Base-by-base conservation (phyloP, 192 early-diverging fungal species). In the Backusella westeae region DNA sequence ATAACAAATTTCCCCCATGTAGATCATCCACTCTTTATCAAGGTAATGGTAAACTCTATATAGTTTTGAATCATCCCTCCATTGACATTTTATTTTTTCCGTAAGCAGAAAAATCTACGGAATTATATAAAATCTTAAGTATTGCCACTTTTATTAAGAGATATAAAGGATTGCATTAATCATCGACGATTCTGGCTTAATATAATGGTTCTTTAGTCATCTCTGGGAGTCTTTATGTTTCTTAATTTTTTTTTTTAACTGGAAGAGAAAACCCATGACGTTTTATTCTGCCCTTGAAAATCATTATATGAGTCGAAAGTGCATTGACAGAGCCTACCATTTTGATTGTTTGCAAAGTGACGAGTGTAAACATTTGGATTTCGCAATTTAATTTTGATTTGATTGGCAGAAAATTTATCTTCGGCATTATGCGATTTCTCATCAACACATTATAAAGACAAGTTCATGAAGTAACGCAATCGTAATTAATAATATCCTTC, bases 381-480 rank as follows among this genome's bases (percentile, higher is more conserved):
- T 75, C 78, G 74, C 78, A 69, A 79, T 79, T 67, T 72, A 39
- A 75, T 15, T 32, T 72, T 34, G 52, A 74, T 63, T 59, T 69
- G 65, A 79, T 79, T 79, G 78, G 78, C 78, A 35, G 44, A 38
- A 72, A 29, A 26, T 63, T 69, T 52, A 79, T 79, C 78, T 32
- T 75, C 32, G 34, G 52, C 19, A 34, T 65, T 63, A 75, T 74
- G 65, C 78, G 68, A 19, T 71, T 70, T 79, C 52, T 53, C 75
- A 52, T 42, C 49, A 38, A 29, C 9, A 10, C 9, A 29, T 66
- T 12, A 14, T 17, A 14, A 15, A 66, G 26, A 4, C 10, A 29
- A 23, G 26, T 34, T 66, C 26, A 66, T 66, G 6, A 34, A 68
- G 17, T 52, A 52, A 52, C 15, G 34, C 36, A 59, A 59, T 9